Evolutionary conservation across 306 rosid species (phyloP).

Genomic region (Vigna angularis): DNA sequence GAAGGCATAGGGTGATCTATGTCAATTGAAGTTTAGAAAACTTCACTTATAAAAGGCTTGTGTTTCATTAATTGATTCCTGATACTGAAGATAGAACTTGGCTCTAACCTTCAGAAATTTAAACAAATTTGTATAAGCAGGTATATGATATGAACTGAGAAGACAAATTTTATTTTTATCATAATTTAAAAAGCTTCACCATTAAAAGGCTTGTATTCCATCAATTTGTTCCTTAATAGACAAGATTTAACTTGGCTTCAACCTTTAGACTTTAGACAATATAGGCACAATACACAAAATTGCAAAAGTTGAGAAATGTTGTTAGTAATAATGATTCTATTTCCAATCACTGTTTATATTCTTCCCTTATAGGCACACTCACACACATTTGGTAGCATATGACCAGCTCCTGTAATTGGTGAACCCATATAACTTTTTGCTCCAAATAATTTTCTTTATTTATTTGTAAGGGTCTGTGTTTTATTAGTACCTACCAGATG

Average conservation of each 20-base stretch:
- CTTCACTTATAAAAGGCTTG: background rate
- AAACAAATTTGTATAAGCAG: background rate
- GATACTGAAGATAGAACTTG: conserved; percentile 15
- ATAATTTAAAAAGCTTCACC: background rate
- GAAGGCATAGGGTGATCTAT: too few relatives aligned
- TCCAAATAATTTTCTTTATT: too few relatives aligned
- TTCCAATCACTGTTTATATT: background rate
- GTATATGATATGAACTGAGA: background rate
- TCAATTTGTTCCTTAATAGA: conserved; percentile 6
- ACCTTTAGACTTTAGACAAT: too few relatives aligned
- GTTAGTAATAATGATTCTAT: background rate
- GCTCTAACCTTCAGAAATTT: background rate
- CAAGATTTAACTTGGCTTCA: conserved; percentile 13
- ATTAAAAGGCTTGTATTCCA: background rate
- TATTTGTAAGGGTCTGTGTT: too few relatives aligned
- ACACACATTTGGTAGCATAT: background rate
- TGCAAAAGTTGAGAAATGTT: background rate
- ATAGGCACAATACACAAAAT: background rate
- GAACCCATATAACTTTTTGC: too few relatives aligned
- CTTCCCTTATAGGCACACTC: too few relatives aligned
- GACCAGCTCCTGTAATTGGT: too few relatives aligned
- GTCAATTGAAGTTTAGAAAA: too few relatives aligned
- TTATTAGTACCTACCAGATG: too few relatives aligned
- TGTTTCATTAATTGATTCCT: conserved; percentile 22
- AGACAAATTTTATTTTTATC: too few relatives aligned